Conservation (phyloP, 805 yeast genomes). For the Pichia californica region DNA sequence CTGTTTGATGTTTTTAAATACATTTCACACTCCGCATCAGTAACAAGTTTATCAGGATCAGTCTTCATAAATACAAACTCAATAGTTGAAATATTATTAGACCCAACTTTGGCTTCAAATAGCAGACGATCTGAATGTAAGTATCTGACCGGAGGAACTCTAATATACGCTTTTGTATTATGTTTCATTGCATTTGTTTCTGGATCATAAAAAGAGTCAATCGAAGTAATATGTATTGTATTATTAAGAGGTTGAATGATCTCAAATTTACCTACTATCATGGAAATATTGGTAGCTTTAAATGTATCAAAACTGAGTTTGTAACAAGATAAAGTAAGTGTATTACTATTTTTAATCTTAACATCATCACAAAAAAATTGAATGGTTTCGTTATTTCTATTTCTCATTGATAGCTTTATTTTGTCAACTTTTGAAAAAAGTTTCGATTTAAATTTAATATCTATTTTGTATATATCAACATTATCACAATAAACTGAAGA, state of each 20-base stretch:
- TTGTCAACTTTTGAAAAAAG: conserved; percentile 15
- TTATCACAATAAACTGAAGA: conserved; percentile 29
- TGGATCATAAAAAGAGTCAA: conserved; percentile 12
- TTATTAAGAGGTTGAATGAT: conserved; percentile 10
- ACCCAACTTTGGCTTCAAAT: conserved; percentile 18
- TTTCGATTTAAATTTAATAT: conserved; percentile 29
- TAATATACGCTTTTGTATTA: conserved; percentile 19
- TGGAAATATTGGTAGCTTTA: conserved; percentile 13
- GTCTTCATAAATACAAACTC: conserved; percentile 21
- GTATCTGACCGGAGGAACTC: conserved; percentile 19
- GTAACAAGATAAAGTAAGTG: conserved; percentile 15
- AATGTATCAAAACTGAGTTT: conserved; percentile 20
- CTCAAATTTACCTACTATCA: conserved; percentile 20
- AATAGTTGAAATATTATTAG: conserved; percentile 13
- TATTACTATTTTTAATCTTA: conserved; percentile 7
- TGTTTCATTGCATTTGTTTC: not conserved
- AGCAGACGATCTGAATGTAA: conserved; percentile 25
- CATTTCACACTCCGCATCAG: conserved; percentile 14
- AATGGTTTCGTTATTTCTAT: conserved; percentile 12
- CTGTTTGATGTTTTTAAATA: conserved; percentile 1
- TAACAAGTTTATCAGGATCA: conserved; percentile 24
- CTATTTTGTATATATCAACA: conserved; percentile 34
- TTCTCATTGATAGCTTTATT: conserved; percentile 11
- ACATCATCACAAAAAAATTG: conserved; percentile 14
- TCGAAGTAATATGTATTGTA: not conserved